Percentiles rank a stretch among this genome's conserved stretches.
Conservation (phyloP, 441 rosid species). For the Sinapis alba region DNA sequence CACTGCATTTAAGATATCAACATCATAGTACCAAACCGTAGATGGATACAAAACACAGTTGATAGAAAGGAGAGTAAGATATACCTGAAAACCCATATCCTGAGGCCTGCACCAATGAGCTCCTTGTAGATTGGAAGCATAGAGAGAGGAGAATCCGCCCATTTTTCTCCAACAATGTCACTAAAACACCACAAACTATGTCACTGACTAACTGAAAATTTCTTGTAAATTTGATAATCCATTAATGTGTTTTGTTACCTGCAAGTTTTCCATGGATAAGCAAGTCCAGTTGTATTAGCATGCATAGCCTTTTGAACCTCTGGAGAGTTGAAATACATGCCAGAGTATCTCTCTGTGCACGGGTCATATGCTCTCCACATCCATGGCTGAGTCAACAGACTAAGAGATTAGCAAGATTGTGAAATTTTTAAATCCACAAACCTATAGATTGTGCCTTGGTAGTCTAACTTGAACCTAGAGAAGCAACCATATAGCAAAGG, state of each 20-base stretch:
- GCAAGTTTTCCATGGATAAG: neutral
- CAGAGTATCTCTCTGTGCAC: constrained; percentile 84
- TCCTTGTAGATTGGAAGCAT: neutral
- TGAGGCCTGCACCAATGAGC: neutral
- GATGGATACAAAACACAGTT: neutral
- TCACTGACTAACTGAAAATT: neutral
- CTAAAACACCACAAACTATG: neutral
- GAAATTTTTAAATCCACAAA: neutral
- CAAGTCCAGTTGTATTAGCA: constrained; percentile 66
- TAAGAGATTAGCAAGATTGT: neutral
- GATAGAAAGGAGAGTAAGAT: neutral
- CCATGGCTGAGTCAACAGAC: constrained; percentile 67
- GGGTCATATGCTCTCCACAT: constrained; percentile 98
- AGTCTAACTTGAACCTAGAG: neutral
- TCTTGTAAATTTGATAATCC: neutral
- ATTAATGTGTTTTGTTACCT: neutral
- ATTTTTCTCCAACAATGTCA: neutral
- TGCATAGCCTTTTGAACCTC: constrained; percentile 95
- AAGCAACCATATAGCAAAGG: neutral
- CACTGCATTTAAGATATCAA: neutral
- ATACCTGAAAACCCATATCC: neutral
- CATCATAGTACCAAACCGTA: neutral
- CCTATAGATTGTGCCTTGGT: neutral
- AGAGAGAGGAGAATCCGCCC: constrained; percentile 5
- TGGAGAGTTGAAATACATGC: constrained; percentile 69